Evolutionary conservation across 2,329 filamentous ascomycete genomes (phyloP).

Genomic region (Trichoderma citrinoviride): DNA sequence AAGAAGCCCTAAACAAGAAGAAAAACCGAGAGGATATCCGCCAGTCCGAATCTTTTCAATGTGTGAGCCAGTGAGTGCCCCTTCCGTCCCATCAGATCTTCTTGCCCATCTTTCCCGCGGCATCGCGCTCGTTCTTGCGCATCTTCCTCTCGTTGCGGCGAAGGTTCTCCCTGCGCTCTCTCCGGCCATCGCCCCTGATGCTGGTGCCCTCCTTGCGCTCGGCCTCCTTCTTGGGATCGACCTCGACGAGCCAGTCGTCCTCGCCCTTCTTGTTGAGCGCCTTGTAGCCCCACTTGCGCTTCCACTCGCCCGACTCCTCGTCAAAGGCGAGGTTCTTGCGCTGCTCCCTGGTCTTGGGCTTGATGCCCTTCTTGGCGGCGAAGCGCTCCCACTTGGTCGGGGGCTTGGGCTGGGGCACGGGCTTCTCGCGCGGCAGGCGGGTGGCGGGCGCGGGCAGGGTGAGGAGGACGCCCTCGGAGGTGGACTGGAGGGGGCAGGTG

Average conservation of each 20-base stretch:
- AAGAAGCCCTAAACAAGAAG: not conserved
- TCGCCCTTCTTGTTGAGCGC: conserved; percentile 83
- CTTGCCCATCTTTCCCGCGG: conserved; percentile 29
- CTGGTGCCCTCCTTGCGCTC: conserved; percentile 61
- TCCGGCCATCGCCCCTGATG: conserved; percentile 60
- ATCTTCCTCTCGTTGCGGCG: conserved; percentile 68
- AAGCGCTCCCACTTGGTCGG: conserved; percentile 96
- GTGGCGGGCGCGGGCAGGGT: conserved; percentile 70
- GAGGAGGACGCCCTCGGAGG: conserved; percentile 69
- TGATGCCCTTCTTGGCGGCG: conserved; percentile 95
- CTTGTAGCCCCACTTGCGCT: conserved; percentile 92
- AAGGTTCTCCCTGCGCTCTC: conserved; percentile 65
- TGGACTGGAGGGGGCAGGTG: conserved; percentile 75
- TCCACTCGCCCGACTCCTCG: conserved; percentile 81
- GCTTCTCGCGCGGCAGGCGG: conserved; percentile 84
- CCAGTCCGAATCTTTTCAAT: not conserved
- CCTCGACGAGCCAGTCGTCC: conserved; percentile 86
- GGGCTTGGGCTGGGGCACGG: conserved; percentile 74
- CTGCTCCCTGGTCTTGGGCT: conserved; percentile 77
- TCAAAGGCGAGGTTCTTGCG: conserved; percentile 76
- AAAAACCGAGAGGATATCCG: not conserved
- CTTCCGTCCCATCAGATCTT: conserved; percentile 23
- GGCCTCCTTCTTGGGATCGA: conserved; percentile 72
- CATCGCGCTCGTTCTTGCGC: conserved; percentile 62
- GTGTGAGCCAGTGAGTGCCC: not conserved